Conservation (phyloP, 2,329 filamentous ascomycete species). For the Phialocephala subalpina region DNA sequence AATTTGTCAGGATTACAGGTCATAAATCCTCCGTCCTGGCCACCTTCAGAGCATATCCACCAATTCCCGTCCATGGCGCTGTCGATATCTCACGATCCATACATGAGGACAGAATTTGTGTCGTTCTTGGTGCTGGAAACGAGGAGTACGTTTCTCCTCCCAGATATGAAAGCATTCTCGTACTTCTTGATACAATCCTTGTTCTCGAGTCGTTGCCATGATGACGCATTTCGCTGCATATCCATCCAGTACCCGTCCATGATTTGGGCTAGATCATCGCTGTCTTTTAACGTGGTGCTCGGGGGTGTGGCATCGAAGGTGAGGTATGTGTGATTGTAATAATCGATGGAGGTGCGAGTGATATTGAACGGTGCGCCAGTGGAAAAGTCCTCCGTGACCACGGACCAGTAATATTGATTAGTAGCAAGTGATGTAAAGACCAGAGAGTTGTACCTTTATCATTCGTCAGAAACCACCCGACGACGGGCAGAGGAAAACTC, state of each 20-base stretch:
- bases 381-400: conserved; percentile 23
- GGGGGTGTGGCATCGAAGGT: conserved; percentile 7
- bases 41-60: conserved; percentile 17
- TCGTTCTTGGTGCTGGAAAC: conserved; percentile 20
- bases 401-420: conserved; percentile 25
- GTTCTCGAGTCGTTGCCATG: conserved; percentile 23
- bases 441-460: conserved; percentile 24
- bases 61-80: conserved; percentile 6
- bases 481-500: neutral
- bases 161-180: conserved; percentile 16
- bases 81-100: conserved; percentile 4
- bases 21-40: conserved; percentile 13
- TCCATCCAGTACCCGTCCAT: conserved; percentile 21
- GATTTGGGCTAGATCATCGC: neutral
- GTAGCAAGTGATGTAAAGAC: conserved; percentile 19
- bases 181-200: conserved; percentile 22
- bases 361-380: conserved; percentile 24
- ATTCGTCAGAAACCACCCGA: neutral
- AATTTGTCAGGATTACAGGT: conserved; percentile 16
- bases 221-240: conserved; percentile 17
- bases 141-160: conserved; percentile 18
- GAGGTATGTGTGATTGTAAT: neutral
- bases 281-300: neutral
- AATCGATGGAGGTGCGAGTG: conserved; percentile 13
- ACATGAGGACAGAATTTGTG: conserved; percentile 19